A percentile compares a stretch with the other conserved stretches of the same genome.
Evolutionary conservation across 1,139 yeast genomes (phyloP).

Genomic region (Kodamaea plutei): DNA sequence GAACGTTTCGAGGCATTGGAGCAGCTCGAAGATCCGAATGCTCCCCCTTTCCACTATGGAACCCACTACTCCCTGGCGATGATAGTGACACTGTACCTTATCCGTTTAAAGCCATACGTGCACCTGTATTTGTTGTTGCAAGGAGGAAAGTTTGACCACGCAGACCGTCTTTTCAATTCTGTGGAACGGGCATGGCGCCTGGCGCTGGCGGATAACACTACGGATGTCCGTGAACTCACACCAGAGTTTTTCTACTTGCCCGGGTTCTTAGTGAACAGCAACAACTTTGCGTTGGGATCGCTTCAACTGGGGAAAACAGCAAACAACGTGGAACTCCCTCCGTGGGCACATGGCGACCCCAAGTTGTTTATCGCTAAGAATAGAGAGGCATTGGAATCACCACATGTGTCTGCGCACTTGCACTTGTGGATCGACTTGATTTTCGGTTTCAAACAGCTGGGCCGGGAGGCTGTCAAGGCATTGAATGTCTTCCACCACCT

Average conservation of each 20-base stretch:
- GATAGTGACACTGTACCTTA: conserved; percentile 79
- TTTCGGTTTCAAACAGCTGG: conserved; percentile 76
- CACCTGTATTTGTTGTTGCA: conserved; percentile 73
- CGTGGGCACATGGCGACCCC: conserved; percentile 80
- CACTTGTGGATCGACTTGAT: conserved; percentile 82
- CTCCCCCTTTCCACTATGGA: conserved; percentile 83
- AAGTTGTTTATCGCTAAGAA: conserved; percentile 65
- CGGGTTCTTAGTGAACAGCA: conserved; percentile 63
- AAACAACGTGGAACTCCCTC: conserved; percentile 65
- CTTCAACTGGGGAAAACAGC: conserved; percentile 59
- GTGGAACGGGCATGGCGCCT: conserved; percentile 73
- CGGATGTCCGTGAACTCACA: conserved; percentile 80
- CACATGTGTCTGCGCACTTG: conserved; percentile 68
- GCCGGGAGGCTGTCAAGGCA: conserved; percentile 58
- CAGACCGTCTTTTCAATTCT: conserved; percentile 74
- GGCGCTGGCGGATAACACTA: conserved; percentile 71
- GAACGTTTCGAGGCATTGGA: conserved; percentile 68
- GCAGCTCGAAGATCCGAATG: conserved; percentile 47
- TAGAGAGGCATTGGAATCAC: conserved; percentile 77
- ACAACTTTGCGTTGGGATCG: conserved; percentile 63
- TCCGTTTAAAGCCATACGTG: conserved; percentile 73
- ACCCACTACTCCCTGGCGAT: conserved; percentile 90
- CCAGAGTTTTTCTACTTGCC: conserved; percentile 84
- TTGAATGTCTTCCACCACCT: conserved; percentile 76
- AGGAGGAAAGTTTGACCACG: conserved; percentile 85